Evolutionary conservation across 2,329 filamentous ascomycete species (phyloP).

Genomic region (Nannizziopsis arthrosporioides): DNA sequence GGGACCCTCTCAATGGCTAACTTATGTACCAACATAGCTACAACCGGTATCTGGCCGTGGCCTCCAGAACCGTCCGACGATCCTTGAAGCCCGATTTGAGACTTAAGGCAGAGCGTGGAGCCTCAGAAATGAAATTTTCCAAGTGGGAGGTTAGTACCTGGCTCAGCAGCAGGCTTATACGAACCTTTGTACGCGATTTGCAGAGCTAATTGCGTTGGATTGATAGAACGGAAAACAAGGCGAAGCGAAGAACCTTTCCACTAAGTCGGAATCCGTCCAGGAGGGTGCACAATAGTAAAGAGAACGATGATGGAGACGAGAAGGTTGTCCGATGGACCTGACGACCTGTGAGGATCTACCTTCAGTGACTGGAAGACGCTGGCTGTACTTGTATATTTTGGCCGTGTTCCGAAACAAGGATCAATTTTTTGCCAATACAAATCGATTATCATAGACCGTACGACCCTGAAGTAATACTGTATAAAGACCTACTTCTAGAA

Average conservation of each 20-base stretch:
- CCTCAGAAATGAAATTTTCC: constrained; percentile 77
- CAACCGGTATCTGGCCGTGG: constrained; percentile 98
- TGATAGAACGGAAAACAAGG: constrained; percentile 89
- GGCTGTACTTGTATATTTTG: constrained; percentile 6
- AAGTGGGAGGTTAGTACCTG: constrained; percentile 78
- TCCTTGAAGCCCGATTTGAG: constrained; percentile 94
- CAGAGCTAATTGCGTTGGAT: constrained; percentile 1
- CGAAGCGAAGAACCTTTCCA: constrained; percentile 60
- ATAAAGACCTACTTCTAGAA: no score
- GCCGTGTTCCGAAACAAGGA: neutral
- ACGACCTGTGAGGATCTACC: constrained; percentile 14
- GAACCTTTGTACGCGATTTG: neutral
- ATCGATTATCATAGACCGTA: constrained; percentile 4
- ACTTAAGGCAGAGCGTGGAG: constrained; percentile 74
- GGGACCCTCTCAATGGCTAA: constrained; percentile 8
- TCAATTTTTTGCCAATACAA: neutral
- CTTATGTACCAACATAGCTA: constrained; percentile 52
- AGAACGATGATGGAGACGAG: constrained; percentile 22
- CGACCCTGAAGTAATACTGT: no score
- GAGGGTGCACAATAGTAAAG: constrained; percentile 34
- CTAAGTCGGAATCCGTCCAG: constrained; percentile 39
- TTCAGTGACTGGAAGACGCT: constrained; percentile 17
- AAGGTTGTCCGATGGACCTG: constrained; percentile 4
- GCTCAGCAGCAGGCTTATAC: neutral
- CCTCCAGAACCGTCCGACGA: constrained; percentile 86